Evolutionary conservation across 441 rosid genomes (phyloP).

Genomic region (Croton setiger): DNA sequence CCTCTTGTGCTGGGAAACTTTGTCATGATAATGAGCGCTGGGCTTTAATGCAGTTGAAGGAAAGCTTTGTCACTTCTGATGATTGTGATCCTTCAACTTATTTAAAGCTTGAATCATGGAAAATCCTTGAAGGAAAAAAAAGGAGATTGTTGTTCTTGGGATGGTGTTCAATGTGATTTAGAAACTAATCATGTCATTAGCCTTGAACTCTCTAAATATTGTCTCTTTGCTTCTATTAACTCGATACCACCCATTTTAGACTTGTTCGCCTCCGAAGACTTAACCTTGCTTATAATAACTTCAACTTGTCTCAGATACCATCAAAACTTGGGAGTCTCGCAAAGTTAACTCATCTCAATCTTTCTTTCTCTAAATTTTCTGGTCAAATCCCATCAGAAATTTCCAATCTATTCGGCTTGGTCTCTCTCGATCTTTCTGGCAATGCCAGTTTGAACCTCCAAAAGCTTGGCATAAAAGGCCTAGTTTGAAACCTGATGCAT

Average conservation of each 20-base stretch:
- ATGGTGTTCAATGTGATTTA: constrained; percentile 4
- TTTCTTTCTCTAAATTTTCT: background rate
- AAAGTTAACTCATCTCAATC: constrained; percentile 11
- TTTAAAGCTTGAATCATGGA: constrained; percentile 1
- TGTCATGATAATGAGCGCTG: background rate
- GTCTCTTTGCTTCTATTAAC: constrained; percentile 12
- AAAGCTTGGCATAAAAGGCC: background rate
- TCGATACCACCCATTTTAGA: background rate
- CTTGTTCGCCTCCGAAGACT: constrained; percentile 10
- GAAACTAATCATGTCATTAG: constrained; percentile 12
- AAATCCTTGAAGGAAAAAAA: background rate
- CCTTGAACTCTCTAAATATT: constrained; percentile 19
- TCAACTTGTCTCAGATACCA: constrained; percentile 9
- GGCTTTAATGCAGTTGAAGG: background rate
- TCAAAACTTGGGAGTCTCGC: background rate
- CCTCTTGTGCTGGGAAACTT: background rate
- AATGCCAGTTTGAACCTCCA: background rate
- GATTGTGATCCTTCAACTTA: background rate
- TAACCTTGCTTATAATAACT: constrained; percentile 19
- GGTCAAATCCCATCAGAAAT: background rate
- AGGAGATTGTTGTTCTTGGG: constrained; percentile 7
- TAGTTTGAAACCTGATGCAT: background rate
- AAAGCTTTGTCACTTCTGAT: background rate
- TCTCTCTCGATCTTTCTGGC: background rate
- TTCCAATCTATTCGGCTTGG: background rate